Evolutionary conservation across 495 filamentous ascomycete species (phyloP).

Genomic region (Xylaria flabelliformis): DNA sequence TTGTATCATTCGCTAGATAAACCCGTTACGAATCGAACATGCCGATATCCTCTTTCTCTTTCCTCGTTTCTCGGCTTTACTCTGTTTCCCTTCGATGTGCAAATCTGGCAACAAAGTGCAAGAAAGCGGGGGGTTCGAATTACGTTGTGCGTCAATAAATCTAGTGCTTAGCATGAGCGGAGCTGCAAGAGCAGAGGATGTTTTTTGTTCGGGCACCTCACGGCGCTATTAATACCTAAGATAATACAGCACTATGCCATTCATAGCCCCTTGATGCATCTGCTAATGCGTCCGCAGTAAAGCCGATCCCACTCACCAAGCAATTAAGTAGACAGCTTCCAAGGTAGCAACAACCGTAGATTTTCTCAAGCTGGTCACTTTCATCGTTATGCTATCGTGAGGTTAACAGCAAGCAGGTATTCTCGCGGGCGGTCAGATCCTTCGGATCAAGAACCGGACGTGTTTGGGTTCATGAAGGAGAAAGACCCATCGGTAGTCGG

Average conservation of each 20-base stretch:
- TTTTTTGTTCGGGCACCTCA: slow-evolving; percentile 8
- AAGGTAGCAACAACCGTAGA: neutral
- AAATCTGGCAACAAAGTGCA: neutral
- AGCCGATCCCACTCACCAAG: neutral
- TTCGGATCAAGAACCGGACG: slow-evolving; percentile 18
- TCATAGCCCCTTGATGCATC: neutral
- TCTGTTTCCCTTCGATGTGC: neutral
- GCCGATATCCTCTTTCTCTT: neutral
- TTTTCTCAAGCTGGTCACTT: neutral
- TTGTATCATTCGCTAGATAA: neutral
- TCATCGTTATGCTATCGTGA: slow-evolving; percentile 6
- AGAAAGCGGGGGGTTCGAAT: neutral
- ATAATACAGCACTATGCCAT: slow-evolving; percentile 18
- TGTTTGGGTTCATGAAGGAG: slow-evolving; percentile 35
- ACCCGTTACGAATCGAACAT: neutral
- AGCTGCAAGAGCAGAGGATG: slow-evolving; percentile 14
- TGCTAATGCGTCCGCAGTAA: slow-evolving; percentile 5
- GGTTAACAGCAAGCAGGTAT: neutral
- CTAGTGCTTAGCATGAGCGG: neutral
- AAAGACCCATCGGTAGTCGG: slow-evolving; percentile 37
- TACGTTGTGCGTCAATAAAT: neutral
- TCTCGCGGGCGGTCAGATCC: neutral
- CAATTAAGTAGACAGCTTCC: neutral
- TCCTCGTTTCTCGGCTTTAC: neutral
- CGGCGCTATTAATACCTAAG: slow-evolving; percentile 12